Base-by-base conservation (phyloP, 805 yeast genomes). In the Brettanomyces custersianus region DNA sequence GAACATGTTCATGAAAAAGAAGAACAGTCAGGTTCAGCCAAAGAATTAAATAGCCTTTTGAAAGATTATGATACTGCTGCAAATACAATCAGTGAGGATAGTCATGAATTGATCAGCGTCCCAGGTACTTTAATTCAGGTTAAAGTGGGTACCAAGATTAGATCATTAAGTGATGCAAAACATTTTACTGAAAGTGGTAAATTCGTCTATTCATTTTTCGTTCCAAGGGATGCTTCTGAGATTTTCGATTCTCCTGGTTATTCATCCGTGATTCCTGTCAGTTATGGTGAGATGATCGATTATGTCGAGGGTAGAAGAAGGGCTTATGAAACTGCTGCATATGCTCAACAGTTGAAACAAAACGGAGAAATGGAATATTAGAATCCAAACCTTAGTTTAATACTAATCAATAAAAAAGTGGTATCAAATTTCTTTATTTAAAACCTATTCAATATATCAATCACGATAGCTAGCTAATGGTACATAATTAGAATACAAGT, bases 121-220 rank as follows among this genome's bases (percentile, higher is more conserved):
- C 81, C 87, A n/a, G 96, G 96, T 38, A 83, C 95, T 4, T 66
- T 88, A 47, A 71, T 88, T 38, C 96, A 88, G 62, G 92, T 88
- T 20, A 79, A 84, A 51, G 96, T 88, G 12, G 87, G 82, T 54
- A 82, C 95, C 4, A 66, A 69, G 21, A 92, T 87, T 36, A 74
- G 82, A 46, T 72, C 72, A 34, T 62, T 88, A 47, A 39, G 45
- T 24, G 55, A 54, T 34, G 80, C 77, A 36, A 70, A 74, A 20
- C 66, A 68, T 35, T 64, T 72, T 29, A 78, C 73, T 33, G 80
- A 82, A 49, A 78, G 94, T 10, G 96, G 96, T 13, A 74, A 87
- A 12, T 88, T 88, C 55, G 82, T 86, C 37, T 88, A 79, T 59
- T 84, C 95, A 1, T 88, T 80, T 71, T 88, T 77, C 52, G 95